Base-by-base conservation (phyloP, 1,139 yeast species). In the Debaryomycetaceae sp. region DNA sequence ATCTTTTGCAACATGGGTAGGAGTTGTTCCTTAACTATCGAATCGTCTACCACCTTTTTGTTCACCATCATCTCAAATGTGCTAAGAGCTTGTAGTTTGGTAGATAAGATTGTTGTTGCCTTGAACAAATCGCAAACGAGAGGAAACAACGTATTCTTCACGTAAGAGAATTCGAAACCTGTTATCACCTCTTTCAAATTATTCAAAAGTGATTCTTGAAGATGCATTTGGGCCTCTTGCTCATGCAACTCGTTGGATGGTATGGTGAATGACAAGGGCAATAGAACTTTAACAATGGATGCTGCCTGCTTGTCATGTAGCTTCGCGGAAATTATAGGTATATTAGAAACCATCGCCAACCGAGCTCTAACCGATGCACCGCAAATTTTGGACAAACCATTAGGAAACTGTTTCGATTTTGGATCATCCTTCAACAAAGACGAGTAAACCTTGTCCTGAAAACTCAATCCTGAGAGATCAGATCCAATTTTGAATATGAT, bases 101-200 rank as follows among this genome's bases (percentile, higher is more conserved):
- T 87, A 4, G 87, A 81, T 36, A 90, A 68, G 37, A 93, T 80
- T 0, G 95, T 87, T 0, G 98, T 91, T 39, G 89, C 86, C 37
- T 88, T 80, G 63, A 90, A 91, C 3, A 88, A 78, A 38, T 76
- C 78, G 37, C 89, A 79, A 23, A 90, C 71, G 37, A 81, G 68
- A 1, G 97, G 96, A 59, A 87, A 80, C 14, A 89, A 70, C 14
- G 80, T 79, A 53, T 83, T 84, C 53, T 91, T 89, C 44, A 89
- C 74, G 34, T 83, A 79, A 6, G 91, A 80, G 57, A 88, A 87
- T 45, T 84, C 95, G 41, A 85, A 68, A 41, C 77, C 71, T 7
- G 68, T 73, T 3, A 80, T 61, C 38, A 80, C 66, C 7, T 65
- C 52, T 0, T 72, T 65, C 38, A 81, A 60, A 44, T 78, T 71